These are phyloP conservation scores for Forsythia viridissima DNA, from an alignment of 257 asterid species.

Conservation along the genomic window DNA sequence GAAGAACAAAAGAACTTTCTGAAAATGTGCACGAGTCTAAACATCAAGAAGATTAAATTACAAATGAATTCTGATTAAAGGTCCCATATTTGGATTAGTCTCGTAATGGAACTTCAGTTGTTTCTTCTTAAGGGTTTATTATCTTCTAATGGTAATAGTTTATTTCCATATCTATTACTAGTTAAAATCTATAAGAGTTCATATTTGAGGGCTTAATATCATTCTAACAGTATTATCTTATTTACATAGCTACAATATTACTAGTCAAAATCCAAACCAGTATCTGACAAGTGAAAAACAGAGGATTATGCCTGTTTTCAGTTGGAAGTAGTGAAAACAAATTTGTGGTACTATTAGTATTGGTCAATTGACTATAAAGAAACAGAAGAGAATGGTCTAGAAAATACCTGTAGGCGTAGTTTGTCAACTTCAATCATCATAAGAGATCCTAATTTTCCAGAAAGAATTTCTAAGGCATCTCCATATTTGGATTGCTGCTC, in stretches of 20 bases:
- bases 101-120: conserved; percentile 8
- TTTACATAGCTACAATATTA: conserved; percentile 16
- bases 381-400: conserved; percentile 28
- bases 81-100: not conserved
- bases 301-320: not conserved
- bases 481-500: conserved; percentile 84
- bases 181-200: not conserved
- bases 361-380: not conserved
- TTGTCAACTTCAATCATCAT: conserved; percentile 92
- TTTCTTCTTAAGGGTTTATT: not conserved
- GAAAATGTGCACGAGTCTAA: not conserved
- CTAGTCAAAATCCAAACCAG: not conserved
- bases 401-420: conserved; percentile 84
- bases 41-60: not conserved
- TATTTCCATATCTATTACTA: not conserved
- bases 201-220: not conserved
- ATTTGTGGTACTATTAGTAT: conserved; percentile 8
- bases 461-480: conserved; percentile 82
- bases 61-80: conserved; percentile 8
- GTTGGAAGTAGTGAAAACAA: not conserved
- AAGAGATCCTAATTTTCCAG: conserved; percentile 89
- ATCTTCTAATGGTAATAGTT: conserved; percentile 13
- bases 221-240: not conserved
- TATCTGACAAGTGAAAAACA: conserved; percentile 7
- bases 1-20: not conserved